A percentile compares a stretch with the other conserved stretches of the same genome.
phyloP scores from a whole-genome alignment of 2,329 filamentous ascomycete genomes.

The Fusarium sp. region DNA sequence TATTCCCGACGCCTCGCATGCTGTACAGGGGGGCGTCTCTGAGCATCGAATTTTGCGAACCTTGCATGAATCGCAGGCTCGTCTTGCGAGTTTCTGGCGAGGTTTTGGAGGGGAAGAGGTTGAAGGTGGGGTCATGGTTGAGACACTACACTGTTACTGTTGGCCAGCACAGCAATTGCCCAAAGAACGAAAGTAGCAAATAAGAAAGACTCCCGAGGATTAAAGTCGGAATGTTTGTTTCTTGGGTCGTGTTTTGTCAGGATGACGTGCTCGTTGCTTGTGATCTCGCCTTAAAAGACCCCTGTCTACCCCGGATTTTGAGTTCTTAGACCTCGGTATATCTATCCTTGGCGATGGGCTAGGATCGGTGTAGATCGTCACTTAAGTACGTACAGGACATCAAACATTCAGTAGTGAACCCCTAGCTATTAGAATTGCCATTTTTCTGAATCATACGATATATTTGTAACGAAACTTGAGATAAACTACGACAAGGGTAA shows the following conservation, averaged over 20 bases:
- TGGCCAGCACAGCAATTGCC: neutral
- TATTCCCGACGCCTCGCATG: constrained; percentile 58
- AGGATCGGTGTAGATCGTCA: constrained; percentile 2
- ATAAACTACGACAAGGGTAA: neutral
- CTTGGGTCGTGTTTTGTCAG: neutral
- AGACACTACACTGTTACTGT: neutral
- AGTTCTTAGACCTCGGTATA: constrained; percentile 3
- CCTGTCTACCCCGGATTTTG: constrained; percentile 36
- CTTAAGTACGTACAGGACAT: neutral
- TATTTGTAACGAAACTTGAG: neutral
- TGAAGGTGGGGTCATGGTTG: constrained; percentile 35
- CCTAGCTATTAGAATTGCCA: accelerated
- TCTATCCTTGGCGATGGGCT: constrained; percentile 1
- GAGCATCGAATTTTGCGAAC: constrained; percentile 64
- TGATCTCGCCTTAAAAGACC: constrained; percentile 31
- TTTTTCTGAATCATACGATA: neutral
- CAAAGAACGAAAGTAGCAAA: constrained; percentile 10
- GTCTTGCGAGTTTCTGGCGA: constrained; percentile 40
- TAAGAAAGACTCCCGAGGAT: neutral
- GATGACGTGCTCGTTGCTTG: constrained; percentile 41
- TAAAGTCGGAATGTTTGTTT: constrained; percentile 12
- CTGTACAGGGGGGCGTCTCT: constrained; percentile 59
- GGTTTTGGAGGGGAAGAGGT: constrained; percentile 19
- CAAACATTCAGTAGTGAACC: neutral
- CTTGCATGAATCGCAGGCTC: constrained; percentile 65